Evolutionary conservation across 495 filamentous ascomycete genomes (phyloP), one percentile per base, ranked within the genome.

Genomic region (Aspergillus nidulans): DNA sequence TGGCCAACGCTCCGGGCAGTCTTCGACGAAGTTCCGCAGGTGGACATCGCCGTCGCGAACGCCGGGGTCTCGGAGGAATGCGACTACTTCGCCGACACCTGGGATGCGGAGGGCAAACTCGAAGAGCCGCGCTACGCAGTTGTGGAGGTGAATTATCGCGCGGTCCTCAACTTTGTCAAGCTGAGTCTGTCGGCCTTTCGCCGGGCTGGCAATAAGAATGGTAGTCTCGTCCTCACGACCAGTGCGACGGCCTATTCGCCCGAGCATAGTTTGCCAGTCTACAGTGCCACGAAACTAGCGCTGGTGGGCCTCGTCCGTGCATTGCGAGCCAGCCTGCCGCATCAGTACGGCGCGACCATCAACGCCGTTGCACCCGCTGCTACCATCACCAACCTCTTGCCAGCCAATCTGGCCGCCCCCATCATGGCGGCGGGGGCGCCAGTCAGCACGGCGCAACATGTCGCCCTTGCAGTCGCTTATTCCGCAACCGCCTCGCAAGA

Each of bases 181-280:
- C 30, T 34, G 9, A 12, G 8, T 3, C 15, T 6, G 30, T 10
- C 8, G 8, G 4, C 30, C 30, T 10, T 43, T 12, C 4, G 5
- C 19, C 4, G 16, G 16, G 1, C 3, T 4, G 3, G 60, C 62
- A 34, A 49, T 49, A 59, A 55, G 16, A 50, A 53, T 1, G 68
- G 70, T 4, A 69, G 65, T 43, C 63, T 71, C 42, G 68, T 69
- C 5, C 61, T 70, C 50, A 70, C 69, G 2, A 41, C 59, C 12
- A 71, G 69, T 49, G 60, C 60, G 10, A 62, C 63, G 6, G 65
- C 61, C 7, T 73, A 71, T 49, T 57, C 59, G 12, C 65, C 69
- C 1, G 69, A 69, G 46, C 56, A 60, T 23, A 51, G 25, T 3
- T 38, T 66, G 4, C 63, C 69, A 6, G 52, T 73, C 7, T 73